Percentiles rank a stretch among this genome's conserved stretches.
phyloP scores from a whole-genome alignment of 2,329 filamentous ascomycete species.

The Botrytis cinerea region DNA sequence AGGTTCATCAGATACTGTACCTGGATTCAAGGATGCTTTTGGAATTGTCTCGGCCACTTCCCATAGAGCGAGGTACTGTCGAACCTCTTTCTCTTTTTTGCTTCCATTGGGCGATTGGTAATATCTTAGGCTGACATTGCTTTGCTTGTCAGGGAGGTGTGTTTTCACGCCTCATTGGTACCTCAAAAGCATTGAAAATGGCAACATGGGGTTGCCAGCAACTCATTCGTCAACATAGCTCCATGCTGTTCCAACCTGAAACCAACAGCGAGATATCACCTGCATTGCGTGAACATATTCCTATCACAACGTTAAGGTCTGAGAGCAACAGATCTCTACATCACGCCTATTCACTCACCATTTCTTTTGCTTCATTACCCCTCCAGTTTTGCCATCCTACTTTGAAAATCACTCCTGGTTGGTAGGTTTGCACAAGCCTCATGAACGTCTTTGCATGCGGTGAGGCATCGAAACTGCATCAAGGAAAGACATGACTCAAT shows the following conservation, averaged over 20 bases:
- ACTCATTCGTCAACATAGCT: background rate
- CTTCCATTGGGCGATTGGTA: background rate
- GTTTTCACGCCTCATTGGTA: background rate
- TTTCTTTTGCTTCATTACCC: slow-evolving; percentile 1
- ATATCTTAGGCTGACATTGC: background rate
- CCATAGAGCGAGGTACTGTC: background rate
- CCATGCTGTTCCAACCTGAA: background rate
- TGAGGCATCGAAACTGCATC: background rate
- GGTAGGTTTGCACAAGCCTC: background rate
- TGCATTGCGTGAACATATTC: background rate
- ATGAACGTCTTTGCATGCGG: slow-evolving; percentile 11
- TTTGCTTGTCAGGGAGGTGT: background rate
- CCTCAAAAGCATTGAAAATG: background rate
- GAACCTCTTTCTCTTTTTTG: background rate
- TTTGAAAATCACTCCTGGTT: slow-evolving; percentile 5
- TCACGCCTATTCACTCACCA: background rate
- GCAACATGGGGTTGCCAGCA: background rate
- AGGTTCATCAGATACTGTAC: background rate
- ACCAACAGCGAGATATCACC: slow-evolving; percentile 6
- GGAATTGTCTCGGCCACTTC: background rate
- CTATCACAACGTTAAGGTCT: background rate
- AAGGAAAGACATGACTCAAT: background rate
- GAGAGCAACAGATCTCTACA: background rate
- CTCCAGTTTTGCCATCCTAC: background rate
- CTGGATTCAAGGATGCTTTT: background rate